Evolutionary conservation across 306 rosid species (phyloP), one percentile per base, ranked within the genome.

Genomic region (Acacia acuminata): DNA sequence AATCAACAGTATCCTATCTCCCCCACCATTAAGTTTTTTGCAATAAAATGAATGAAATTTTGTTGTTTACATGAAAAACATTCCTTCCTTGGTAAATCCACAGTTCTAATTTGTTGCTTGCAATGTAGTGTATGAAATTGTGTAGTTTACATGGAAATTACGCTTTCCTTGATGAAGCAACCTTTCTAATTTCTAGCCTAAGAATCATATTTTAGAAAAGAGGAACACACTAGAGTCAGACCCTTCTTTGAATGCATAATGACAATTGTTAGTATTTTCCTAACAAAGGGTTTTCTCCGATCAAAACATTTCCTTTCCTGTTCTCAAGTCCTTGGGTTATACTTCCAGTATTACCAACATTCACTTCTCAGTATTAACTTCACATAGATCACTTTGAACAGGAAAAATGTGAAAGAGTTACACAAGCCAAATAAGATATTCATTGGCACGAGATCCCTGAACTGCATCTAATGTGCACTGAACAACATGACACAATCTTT

Each of bases 231-330:
- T 72, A 63, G 47, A 5, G 30, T 15, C 5, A 53, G 48, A 38
- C 47, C 65, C 20, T 58, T 76, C 43, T 60, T 34, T 53, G 72
- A 84, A 44, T 71, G 32, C 43, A 58, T 22, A 67, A 64, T 76
- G 68, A 32, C 38, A 77, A 43, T 30, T 16, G 25, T 69, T 69
- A 44, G 66, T 32, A 40, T 76, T 84, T 58, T 36, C 81, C 71
- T 10, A 76, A 60, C 64, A 61, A 61, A 25, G 36, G 71, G 10
- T 30, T 14, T 64, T 30, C 38, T 30, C n/a, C 22, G 15, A 5
- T 43, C 50, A 76, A 76, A 27, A 42, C 40, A 19, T 66, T 68
- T 61, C 48, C 74, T 3, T 42, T 66, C 60, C 70, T 71, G 55
- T 71, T 43, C 55, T 71, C 51, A 22, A 71, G n/a, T 71, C 38